Evolutionary conservation across 2,329 filamentous ascomycete genomes (phyloP), one percentile per base, ranked within the genome.

Genomic region (Didymella sp.): DNA sequence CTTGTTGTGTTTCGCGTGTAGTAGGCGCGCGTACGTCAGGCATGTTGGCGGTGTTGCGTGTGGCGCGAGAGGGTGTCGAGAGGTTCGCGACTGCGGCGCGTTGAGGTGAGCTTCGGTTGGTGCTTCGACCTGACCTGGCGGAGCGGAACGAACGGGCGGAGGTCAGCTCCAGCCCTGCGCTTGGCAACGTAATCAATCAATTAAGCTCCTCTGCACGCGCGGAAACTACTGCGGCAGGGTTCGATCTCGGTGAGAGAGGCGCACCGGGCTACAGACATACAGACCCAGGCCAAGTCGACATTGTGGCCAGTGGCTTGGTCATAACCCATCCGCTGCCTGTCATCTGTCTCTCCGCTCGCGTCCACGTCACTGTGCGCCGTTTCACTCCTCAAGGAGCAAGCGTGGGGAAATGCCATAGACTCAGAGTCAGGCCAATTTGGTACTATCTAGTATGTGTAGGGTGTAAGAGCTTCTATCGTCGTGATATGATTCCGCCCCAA

Each of bases 1-100:
- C 56, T 33, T 45, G 6, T 22, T 9, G 13, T 6, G 21, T 30
- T 6, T 21, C 37, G 15, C 15, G 17, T 5, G 6, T 24, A 11
- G 13, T 22, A 5, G 30, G 45, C 28, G 19, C 57, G 73, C 78
- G 71, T 62, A 79, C 78, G 70, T 80, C 78, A 56, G 78, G 78
- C 78, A 80, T 80, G 52, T 70, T 78, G 72, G 41, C 55, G 24
- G 45, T 30, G 38, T 31, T n/a, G 30, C 48, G 28, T 12, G 43
- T 35, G 13, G 25, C 48, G 25, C 22, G 37, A 27, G 49, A 44
- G 31, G 30, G 24, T 27, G 41, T 55, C 30, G 42, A 31, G 35
- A 50, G 27, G 45, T 45, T 50, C 58, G 62, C 60, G 56, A 66
- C 56, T 55, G 55, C 49, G 62, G 56, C 62, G 60, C 58, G 62